Evolutionary conservation across 2,329 filamentous ascomycete species (phyloP).

Genomic region (Aplosporella prunicola): DNA sequence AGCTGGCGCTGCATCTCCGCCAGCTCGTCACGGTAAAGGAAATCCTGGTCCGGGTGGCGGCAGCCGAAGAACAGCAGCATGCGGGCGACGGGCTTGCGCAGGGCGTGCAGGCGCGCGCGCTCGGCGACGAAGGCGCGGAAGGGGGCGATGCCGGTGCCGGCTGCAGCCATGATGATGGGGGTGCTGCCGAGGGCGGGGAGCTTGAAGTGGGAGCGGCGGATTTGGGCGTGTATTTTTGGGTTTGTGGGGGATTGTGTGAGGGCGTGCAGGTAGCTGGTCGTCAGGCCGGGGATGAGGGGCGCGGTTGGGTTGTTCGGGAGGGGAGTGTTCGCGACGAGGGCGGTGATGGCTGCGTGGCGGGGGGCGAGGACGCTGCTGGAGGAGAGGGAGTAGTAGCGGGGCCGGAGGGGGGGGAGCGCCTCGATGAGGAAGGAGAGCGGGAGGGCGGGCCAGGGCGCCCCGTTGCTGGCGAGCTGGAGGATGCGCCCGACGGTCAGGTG

Average conservation of each 20-base stretch:
- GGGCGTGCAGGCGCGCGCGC: constrained; percentile 23
- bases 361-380: constrained; percentile 30
- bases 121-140: constrained; percentile 27
- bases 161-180: constrained; percentile 39
- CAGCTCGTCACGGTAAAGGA: constrained; percentile 23
- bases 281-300: constrained; percentile 25
- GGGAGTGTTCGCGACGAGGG: constrained; percentile 27
- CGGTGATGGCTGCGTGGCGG: constrained; percentile 29
- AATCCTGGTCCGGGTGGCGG: constrained; percentile 20
- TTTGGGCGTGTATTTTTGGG: constrained; percentile 28
- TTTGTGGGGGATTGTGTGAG: constrained; percentile 15
- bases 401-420: constrained; percentile 19
- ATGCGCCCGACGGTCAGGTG: constrained; percentile 33
- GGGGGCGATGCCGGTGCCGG: constrained; percentile 27
- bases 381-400: constrained; percentile 27
- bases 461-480: constrained; percentile 21
- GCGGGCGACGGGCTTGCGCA: constrained; percentile 22
- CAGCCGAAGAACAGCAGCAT: constrained; percentile 27
- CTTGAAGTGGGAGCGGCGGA: constrained; percentile 38
- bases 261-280: constrained; percentile 32
- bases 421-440: constrained; percentile 26
- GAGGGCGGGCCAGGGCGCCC: constrained; percentile 22
- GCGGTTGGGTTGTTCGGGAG: constrained; percentile 14
- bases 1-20: constrained; percentile 1
- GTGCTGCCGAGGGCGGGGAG: constrained; percentile 33